A percentile compares a stretch with the other conserved stretches of the same genome.
phyloP scores from a whole-genome alignment of 768 basidiomycete genomes.

The Boletellus ananas region DNA sequence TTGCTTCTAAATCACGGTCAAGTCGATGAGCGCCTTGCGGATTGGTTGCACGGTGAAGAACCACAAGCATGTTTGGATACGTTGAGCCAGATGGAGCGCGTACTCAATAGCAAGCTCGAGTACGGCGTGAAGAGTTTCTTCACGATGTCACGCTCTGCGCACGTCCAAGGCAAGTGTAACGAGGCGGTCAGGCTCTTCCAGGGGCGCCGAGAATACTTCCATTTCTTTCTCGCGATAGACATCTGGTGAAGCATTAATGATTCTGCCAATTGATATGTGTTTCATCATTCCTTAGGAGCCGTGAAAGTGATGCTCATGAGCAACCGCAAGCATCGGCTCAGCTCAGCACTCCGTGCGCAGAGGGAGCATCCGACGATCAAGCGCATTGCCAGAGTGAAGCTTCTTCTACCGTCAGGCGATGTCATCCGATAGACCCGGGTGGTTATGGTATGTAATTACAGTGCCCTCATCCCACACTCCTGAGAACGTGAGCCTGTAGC shows the following conservation, averaged over 20 bases:
- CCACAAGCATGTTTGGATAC: not conserved
- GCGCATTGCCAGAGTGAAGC: too few relatives aligned
- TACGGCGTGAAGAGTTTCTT: not conserved
- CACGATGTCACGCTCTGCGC: not conserved
- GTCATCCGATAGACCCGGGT: not conserved
- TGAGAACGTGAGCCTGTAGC: not conserved
- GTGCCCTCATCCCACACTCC: not conserved
- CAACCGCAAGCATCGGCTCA: not conserved
- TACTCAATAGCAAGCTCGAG: not conserved
- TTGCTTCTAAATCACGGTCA: not conserved
- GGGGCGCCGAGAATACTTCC: conserved; percentile 4
- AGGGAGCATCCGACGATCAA: not conserved
- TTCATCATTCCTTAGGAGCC: conserved; percentile 1
- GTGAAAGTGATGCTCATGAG: not conserved
- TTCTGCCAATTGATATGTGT: not conserved
- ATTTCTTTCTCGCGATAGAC: conserved; percentile 9
- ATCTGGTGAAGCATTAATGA: conserved; percentile 7
- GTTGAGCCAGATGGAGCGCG: conserved; percentile 8
- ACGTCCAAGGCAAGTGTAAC: not conserved
- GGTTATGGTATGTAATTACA: not conserved
- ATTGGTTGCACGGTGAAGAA: conserved; percentile 9
- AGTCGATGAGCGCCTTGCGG: conserved; percentile 6
- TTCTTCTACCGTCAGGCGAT: not conserved
- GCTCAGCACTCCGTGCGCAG: too few relatives aligned
- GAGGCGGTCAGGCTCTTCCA: conserved; percentile 8